phyloP scores from a whole-genome alignment of 305 asterid genomes.

The Fraxinus baroniana region DNA sequence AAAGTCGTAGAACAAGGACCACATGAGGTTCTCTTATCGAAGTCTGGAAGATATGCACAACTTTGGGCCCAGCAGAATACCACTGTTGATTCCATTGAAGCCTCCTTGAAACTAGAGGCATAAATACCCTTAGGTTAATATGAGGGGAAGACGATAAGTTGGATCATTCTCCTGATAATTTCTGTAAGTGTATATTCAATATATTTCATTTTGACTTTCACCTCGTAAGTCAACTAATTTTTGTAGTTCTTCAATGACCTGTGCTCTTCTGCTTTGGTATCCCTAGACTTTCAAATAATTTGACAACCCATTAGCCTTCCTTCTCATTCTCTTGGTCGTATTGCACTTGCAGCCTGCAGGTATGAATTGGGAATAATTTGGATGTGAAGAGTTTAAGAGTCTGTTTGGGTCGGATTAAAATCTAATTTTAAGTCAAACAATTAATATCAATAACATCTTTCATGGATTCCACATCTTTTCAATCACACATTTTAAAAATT shows the following conservation, averaged over 20 bases:
- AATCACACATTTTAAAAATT: no score
- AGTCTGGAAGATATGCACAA: constrained; percentile 80
- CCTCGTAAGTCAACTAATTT: background rate
- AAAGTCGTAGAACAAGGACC: constrained; percentile 92
- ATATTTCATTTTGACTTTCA: background rate
- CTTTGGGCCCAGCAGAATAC: constrained; percentile 94
- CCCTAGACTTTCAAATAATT: background rate
- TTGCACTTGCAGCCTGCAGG: background rate
- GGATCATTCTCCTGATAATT: constrained; percentile 4
- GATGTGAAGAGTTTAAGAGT: background rate
- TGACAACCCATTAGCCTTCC: background rate
- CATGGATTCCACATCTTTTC: no score
- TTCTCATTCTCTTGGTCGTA: background rate
- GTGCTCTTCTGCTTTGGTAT: background rate
- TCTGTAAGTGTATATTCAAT: background rate
- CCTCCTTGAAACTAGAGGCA: constrained; percentile 54
- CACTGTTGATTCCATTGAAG: constrained; percentile 69
- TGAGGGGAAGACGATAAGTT: background rate
- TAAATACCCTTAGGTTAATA: constrained; percentile 27
- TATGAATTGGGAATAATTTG: background rate
- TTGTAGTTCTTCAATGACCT: background rate
- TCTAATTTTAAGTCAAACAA: no score
- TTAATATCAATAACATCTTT: no score
- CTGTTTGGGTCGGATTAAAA: no score
- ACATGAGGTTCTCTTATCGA: constrained; percentile 75